phyloP scores from a whole-genome alignment of 192 early-diverging fungal genomes.

The Backusella liffmaniae region DNA sequence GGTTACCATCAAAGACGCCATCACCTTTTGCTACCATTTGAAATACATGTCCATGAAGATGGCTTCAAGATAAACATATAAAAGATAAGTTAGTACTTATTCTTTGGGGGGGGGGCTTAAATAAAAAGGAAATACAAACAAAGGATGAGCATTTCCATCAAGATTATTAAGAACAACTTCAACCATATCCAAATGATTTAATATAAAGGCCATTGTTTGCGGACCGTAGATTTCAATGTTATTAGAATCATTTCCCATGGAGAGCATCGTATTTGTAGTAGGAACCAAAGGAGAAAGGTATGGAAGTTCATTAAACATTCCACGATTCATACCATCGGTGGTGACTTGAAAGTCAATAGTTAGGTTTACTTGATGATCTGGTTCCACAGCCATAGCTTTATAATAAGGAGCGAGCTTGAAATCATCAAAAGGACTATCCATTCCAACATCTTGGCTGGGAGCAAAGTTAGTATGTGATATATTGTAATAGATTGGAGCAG shows the following conservation, averaged over 20 bases:
- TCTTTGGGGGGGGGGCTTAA: not conserved
- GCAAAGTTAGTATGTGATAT: slow-evolving; percentile 29
- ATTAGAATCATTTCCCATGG: slow-evolving; percentile 50
- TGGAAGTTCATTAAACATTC: slow-evolving; percentile 76
- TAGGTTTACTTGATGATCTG: slow-evolving; percentile 50
- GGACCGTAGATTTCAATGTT: slow-evolving; percentile 61
- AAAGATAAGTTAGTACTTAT: not conserved
- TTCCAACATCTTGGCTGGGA: slow-evolving; percentile 16
- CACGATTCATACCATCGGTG: slow-evolving; percentile 77
- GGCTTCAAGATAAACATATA: slow-evolving; percentile 43
- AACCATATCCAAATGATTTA: slow-evolving; percentile 60
- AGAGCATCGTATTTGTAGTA: slow-evolving; percentile 62
- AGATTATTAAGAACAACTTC: slow-evolving; percentile 75
- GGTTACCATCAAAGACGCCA: slow-evolving; percentile 54
- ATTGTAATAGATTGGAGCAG: slow-evolving; percentile 59
- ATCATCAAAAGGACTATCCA: slow-evolving; percentile 54
- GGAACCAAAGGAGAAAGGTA: slow-evolving; percentile 69
- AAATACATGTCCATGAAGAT: slow-evolving; percentile 84
- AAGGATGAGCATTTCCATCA: slow-evolving; percentile 65
- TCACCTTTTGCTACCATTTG: slow-evolving; percentile 68
- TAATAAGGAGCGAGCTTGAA: slow-evolving; percentile 50
- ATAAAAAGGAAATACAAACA: slow-evolving; percentile 14
- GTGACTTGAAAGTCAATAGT: slow-evolving; percentile 64
- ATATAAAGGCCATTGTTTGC: slow-evolving; percentile 58
- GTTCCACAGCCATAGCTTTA: slow-evolving; percentile 38